These are phyloP conservation scores for Filobasidium wieringae DNA, from an alignment of 768 basidiomycete genomes.

Conservation along the genomic window DNA sequence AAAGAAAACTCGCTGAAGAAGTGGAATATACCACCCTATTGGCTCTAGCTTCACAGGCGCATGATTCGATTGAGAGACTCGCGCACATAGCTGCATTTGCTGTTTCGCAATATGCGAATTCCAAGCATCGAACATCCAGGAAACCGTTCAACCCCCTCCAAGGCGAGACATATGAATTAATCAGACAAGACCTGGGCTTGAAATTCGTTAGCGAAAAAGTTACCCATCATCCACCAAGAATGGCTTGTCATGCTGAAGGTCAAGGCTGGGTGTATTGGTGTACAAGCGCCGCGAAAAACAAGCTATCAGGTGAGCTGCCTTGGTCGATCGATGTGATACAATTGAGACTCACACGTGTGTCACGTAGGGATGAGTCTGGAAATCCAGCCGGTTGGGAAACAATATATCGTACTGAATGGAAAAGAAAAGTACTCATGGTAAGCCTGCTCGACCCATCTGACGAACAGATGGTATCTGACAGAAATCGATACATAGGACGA, in stretches of 20 bases:
- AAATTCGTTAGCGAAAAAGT: constrained; percentile 74
- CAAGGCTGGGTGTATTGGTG: constrained; percentile 61
- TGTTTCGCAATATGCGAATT: constrained; percentile 71
- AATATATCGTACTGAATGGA: constrained; percentile 52
- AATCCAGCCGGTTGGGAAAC: constrained; percentile 66
- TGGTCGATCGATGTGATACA: background rate
- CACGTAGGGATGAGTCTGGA: constrained; percentile 74
- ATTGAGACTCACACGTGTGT: constrained; percentile 1
- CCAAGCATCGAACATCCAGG: constrained; percentile 63
- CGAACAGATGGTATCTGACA: no score
- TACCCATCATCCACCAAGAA: constrained; percentile 59
- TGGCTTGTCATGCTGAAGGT: constrained; percentile 77
- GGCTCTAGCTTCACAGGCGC: constrained; percentile 45
- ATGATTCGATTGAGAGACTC: constrained; percentile 56
- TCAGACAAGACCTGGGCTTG: constrained; percentile 48
- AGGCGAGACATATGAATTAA: constrained; percentile 75
- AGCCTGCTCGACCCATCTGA: no score
- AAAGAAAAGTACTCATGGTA: constrained; percentile 62
- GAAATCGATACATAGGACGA: constrained; percentile 45
- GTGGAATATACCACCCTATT: constrained; percentile 9
- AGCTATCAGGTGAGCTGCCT: constrained; percentile 69
- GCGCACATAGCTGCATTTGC: constrained; percentile 74
- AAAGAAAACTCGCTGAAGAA: constrained; percentile 9
- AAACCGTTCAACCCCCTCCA: constrained; percentile 87
- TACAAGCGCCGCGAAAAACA: constrained; percentile 71